These are phyloP conservation scores for Lathyrus aphaca DNA, from an alignment of 306 rosid genomes.

Conservation along the genomic window DNA sequence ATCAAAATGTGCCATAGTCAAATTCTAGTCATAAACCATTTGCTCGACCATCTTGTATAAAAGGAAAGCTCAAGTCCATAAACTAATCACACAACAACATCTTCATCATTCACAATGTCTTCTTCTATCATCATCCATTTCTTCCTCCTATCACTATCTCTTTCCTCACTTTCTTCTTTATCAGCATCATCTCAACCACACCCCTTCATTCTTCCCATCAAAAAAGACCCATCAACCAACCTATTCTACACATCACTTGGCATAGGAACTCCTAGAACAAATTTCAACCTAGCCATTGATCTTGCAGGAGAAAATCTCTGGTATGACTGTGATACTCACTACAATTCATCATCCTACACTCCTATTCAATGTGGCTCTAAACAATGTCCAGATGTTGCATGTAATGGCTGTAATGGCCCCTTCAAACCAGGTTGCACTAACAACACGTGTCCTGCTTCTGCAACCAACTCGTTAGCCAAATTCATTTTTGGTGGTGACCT, in stretches of 20 bases:
- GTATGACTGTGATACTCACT: constrained; percentile 33
- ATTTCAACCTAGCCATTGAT: constrained; percentile 30
- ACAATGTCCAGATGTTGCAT: not conserved
- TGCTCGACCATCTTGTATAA: not conserved
- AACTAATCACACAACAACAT: no score
- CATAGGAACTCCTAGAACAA: constrained; percentile 40
- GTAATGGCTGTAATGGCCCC: constrained; percentile 18
- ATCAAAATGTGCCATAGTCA: not conserved
- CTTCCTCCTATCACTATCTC: constrained; percentile 20
- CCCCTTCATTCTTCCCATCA: constrained; percentile 25
- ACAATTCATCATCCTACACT: constrained; percentile 36
- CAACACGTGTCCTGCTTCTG: constrained; percentile 33
- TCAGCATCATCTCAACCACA: not conserved
- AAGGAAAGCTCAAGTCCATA: not conserved
- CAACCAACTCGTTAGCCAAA: constrained; percentile 8
- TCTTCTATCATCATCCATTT: not conserved
- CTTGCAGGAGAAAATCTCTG: constrained; percentile 41
- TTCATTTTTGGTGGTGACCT: constrained; percentile 15
- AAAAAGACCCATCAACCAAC: constrained; percentile 39
- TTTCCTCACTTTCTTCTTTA: not conserved
- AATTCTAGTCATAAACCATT: not conserved
- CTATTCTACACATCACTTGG: constrained; percentile 31
- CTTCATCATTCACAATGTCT: constrained; percentile 21
- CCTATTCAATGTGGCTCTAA: constrained; percentile 29
- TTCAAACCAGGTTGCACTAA: constrained; percentile 46